Evolutionary conservation across 257 asterid species (phyloP), one percentile per base, ranked within the genome.

Genomic region (Nemophila menziesii): DNA sequence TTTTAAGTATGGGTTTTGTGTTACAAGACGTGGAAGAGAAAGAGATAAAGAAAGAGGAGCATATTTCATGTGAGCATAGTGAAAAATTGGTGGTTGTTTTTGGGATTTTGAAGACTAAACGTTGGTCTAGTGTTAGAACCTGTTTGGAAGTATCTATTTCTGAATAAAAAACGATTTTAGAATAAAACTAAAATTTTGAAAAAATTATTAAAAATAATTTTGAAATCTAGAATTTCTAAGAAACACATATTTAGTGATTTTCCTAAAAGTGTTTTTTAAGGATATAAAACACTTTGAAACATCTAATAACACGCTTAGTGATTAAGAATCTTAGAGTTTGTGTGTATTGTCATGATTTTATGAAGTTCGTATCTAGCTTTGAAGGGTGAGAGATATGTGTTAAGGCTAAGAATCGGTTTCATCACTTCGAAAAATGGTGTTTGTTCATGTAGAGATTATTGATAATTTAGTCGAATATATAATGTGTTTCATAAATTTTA

Each of bases 11-110:
- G 0, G 73, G 73, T 60, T 70, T 65, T 58, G 97, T 82, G 48
- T 51, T 86, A 51, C 97, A 86, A 61, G 94, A 86, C 54, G 97
- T 82, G 48, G 97, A 86, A 69, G 93, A 86, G 58, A 86, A 86
- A 64, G 97, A 86, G 52, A 82, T n/a, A n/a, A n/a, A n/a, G n/a
- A n/a, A n/a, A n/a, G n/a, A 79, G 67, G 97, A 86, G 64, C 72
- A 75, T 47, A 82, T 79, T 60, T 71, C 82, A 50, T 82, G 94
- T 54, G 94, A 94, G n/a, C 97, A 82, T 42, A 82, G 97, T 26
- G 97, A 86, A 72, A 86, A 86, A 72, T 66, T 79, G 64, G 94
- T 94, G 44, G 92, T 86, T 16, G 80, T 79, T 60, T 72, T 86
- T 48, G 97, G 93, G 43, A 61, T 82, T 22, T 49, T 79, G 61